Conservation (phyloP, 1,284 basidiomycete species). For the Ustilago loliicola region DNA sequence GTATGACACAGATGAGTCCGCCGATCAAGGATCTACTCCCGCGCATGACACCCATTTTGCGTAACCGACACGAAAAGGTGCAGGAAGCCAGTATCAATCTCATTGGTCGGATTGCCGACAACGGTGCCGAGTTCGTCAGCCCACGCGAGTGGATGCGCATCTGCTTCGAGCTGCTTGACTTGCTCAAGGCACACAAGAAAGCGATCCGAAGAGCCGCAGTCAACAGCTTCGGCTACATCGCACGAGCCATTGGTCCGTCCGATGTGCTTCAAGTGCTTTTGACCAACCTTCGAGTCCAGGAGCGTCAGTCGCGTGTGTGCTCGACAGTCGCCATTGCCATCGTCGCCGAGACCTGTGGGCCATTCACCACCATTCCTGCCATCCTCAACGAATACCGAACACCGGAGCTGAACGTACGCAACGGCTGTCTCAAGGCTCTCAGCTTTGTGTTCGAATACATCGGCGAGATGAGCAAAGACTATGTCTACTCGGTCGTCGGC, state of each 20-base stretch:
- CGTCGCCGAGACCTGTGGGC: slow-evolving; percentile 91
- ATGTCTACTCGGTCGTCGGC: slow-evolving; percentile 94
- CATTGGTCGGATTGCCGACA: slow-evolving; percentile 99
- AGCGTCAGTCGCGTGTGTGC: slow-evolving; percentile 98
- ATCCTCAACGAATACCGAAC: slow-evolving; percentile 99
- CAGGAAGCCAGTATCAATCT: slow-evolving; percentile 99
- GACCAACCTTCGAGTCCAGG: slow-evolving; percentile 97
- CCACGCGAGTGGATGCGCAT: slow-evolving; percentile 99
- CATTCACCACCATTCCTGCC: slow-evolving; percentile 98
- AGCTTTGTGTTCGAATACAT: slow-evolving; percentile 99
- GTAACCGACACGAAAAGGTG: slow-evolving; percentile 99
- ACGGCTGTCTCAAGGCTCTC: slow-evolving; percentile 98
- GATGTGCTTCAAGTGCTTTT: slow-evolving; percentile 96
- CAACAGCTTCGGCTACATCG: slow-evolving; percentile 99
- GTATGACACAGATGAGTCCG: slow-evolving; percentile 99
- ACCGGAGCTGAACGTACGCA: slow-evolving; percentile 93
- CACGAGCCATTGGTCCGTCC: slow-evolving; percentile 98
- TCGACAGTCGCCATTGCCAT: slow-evolving; percentile 93
- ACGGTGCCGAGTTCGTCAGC: slow-evolving; percentile 97
- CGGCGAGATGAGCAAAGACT: slow-evolving; percentile 99
- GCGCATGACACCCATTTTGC: slow-evolving; percentile 98
- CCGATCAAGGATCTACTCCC: slow-evolving; percentile 98
- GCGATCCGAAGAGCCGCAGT: slow-evolving; percentile 98
- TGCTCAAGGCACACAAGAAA: slow-evolving; percentile 99
- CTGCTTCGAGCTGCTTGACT: slow-evolving; percentile 96